A percentile compares a stretch with the other conserved stretches of the same genome.
Conservation (phyloP, 176 grass and related monocot species). For the Zoysia japonica region DNA sequence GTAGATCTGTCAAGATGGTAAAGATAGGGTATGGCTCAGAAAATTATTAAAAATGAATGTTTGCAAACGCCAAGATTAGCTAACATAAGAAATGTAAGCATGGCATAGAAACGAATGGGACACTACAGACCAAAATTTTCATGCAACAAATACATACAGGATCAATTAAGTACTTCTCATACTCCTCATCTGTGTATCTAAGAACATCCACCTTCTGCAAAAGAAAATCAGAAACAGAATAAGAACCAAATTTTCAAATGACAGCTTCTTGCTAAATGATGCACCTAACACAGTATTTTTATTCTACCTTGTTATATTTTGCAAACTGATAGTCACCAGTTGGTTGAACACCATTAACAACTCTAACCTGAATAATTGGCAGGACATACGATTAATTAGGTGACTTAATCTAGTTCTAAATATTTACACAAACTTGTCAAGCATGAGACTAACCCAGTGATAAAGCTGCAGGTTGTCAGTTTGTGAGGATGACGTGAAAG, state of each 20-base stretch:
- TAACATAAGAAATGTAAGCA: no score
- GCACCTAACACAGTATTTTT: constrained; percentile 7
- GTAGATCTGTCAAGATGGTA: no score
- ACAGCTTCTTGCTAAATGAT: constrained; percentile 5
- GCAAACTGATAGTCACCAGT: constrained; percentile 93
- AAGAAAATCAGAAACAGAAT: constrained; percentile 40
- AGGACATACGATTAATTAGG: constrained; percentile 12
- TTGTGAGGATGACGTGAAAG: constrained; percentile 86
- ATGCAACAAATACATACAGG: constrained; percentile 72
- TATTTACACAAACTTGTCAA: constrained; percentile 32
- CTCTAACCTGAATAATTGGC: constrained; percentile 64
- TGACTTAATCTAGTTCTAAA: constrained; percentile 11
- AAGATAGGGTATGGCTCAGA: no score
- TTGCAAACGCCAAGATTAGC: no score
- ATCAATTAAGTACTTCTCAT: constrained; percentile 94
- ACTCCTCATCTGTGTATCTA: constrained; percentile 89
- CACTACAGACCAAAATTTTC: no score
- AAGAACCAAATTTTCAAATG: background rate
- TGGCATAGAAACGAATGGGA: no score
- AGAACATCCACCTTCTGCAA: constrained; percentile 87
- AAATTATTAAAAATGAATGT: no score
- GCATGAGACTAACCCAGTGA: constrained; percentile 76
- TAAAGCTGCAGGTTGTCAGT: constrained; percentile 82
- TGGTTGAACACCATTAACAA: constrained; percentile 81
- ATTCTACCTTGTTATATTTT: constrained; percentile 86